Conservation (phyloP, 1,284 basidiomycete species). For the Grifola frondosa region DNA sequence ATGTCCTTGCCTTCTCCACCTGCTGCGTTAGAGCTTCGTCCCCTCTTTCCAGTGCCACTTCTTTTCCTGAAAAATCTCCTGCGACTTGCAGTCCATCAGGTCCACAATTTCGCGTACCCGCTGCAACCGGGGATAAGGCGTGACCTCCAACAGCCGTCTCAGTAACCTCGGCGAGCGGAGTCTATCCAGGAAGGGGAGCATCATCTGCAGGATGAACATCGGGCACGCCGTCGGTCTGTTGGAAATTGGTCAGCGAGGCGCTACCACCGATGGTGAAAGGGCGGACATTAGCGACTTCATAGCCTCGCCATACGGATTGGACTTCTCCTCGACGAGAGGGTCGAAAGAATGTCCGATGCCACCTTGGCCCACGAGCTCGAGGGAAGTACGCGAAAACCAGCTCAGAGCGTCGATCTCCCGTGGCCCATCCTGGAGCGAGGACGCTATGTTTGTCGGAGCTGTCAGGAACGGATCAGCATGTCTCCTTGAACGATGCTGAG, state of each 20-base stretch:
- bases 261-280: too few species aligned
- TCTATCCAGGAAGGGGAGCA: constrained; percentile 1
- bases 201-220: background rate
- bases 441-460: too few species aligned
- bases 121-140: constrained; percentile 1
- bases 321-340: constrained; percentile 18
- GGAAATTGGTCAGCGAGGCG: too few species aligned
- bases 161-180: constrained; percentile 2
- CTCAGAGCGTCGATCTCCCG: constrained; percentile 25
- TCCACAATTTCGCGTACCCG: constrained; percentile 9
- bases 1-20: constrained; percentile 29
- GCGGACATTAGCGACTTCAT: constrained; percentile 23
- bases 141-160: constrained; percentile 1
- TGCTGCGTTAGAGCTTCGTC: constrained; percentile 16
- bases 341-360: constrained; percentile 30
- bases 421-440: background rate
- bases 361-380: constrained; percentile 31
- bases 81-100: constrained; percentile 5
- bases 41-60: constrained; percentile 13
- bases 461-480: too few species aligned
- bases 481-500: too few species aligned
- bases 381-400: constrained; percentile 28
- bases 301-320: constrained; percentile 22
- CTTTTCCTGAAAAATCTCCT: constrained; percentile 12
- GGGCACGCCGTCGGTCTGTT: background rate